phyloP scores from a whole-genome alignment of 2,329 filamentous ascomycete genomes.

The Thelonectria discophora region DNA sequence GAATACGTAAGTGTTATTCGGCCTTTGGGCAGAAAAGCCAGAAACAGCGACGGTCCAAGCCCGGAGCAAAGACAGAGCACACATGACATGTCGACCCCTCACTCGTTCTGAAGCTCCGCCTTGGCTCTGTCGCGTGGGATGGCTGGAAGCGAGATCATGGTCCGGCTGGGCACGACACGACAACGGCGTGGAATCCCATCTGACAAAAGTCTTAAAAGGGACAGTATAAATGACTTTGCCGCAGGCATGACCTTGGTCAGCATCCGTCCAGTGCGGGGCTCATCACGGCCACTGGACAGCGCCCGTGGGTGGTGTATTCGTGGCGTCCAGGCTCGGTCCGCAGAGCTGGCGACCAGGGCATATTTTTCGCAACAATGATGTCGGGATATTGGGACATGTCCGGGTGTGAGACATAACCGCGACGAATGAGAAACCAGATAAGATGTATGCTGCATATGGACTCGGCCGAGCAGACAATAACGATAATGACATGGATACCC shows the following conservation, averaged over 20 bases:
- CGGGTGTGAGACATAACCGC: conserved; percentile 6
- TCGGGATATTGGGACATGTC: conserved; percentile 18
- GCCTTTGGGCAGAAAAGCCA: neutral
- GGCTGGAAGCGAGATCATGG: conserved; percentile 18
- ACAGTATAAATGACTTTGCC: neutral
- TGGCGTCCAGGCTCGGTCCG: conserved; percentile 11
- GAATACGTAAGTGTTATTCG: neutral
- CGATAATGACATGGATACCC: conserved; percentile 23
- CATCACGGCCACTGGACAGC: neutral
- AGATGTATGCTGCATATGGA: conserved; percentile 8
- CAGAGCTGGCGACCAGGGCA: conserved; percentile 6
- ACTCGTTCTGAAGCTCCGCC: neutral
- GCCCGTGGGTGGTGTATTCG: conserved; percentile 13
- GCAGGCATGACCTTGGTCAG: conserved; percentile 11
- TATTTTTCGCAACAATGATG: conserved; percentile 1
- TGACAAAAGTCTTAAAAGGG: neutral
- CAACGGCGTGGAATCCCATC: neutral
- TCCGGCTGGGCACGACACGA: conserved; percentile 7
- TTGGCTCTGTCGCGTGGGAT: conserved; percentile 14
- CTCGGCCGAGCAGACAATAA: conserved; percentile 9
- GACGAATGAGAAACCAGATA: conserved; percentile 6
- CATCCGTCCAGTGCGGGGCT: conserved; percentile 17
- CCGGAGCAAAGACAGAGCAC: conserved; percentile 3
- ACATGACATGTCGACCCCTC: conserved; percentile 3
- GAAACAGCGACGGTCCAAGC: neutral